Percentiles rank a stretch among this genome's conserved stretches.
These are phyloP conservation scores for Geotrichum histeridarum DNA, from an alignment of 1,139 yeast genomes.

Conservation along the genomic window DNA sequence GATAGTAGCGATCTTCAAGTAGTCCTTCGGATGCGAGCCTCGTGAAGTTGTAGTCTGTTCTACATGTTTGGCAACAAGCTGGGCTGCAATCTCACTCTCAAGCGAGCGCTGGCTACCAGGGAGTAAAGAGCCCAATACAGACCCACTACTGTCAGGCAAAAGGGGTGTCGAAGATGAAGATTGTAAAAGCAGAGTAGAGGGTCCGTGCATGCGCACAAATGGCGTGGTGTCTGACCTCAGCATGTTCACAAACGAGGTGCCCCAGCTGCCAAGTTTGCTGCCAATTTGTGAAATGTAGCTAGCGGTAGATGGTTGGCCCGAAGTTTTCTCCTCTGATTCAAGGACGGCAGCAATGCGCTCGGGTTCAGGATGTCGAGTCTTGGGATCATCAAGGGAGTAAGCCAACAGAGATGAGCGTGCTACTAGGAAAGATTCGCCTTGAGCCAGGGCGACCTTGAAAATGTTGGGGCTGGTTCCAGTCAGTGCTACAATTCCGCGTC, in stretches of 20 bases:
- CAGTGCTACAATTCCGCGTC: conserved; percentile 39
- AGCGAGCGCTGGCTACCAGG: conserved; percentile 10
- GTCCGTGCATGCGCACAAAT: conserved; percentile 21
- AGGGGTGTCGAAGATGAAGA: conserved; percentile 8
- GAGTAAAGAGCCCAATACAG: no score
- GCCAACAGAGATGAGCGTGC: conserved; percentile 35
- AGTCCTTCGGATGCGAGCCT: conserved; percentile 26
- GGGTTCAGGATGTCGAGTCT: conserved; percentile 5
- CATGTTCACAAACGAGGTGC: conserved; percentile 12
- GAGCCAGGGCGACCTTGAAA: conserved; percentile 32
- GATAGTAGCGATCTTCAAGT: conserved; percentile 30
- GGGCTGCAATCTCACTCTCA: conserved; percentile 22
- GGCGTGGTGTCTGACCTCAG: conserved; percentile 19
- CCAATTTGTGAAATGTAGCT: neutral
- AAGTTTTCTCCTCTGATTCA: neutral
- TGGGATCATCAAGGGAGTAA: conserved; percentile 32
- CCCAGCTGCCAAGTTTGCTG: neutral
- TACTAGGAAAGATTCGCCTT: conserved; percentile 36
- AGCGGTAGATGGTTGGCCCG: neutral
- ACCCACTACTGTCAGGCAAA: neutral
- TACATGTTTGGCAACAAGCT: conserved; percentile 17
- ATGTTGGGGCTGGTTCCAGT: conserved; percentile 34
- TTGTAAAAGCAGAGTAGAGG: conserved; percentile 22
- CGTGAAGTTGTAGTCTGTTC: conserved; percentile 12
- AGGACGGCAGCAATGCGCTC: conserved; percentile 1